Evolutionary conservation across 208 protist species (phyloP).

Genomic region (Leishmania guyanensis): DNA sequence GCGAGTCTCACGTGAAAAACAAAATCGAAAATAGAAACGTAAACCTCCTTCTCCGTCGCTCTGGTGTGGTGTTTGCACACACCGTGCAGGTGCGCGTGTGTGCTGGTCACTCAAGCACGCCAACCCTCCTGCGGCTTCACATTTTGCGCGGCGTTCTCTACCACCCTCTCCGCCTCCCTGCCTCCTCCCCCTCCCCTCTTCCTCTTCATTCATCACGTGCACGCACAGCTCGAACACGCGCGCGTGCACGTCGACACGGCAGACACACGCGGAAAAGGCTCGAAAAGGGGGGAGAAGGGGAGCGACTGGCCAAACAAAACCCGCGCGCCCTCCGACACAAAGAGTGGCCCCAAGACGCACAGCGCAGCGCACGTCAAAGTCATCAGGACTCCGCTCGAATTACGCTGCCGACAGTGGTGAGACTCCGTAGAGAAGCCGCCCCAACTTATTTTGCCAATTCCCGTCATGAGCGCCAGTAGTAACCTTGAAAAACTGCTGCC

Average conservation of each 20-base stretch:
- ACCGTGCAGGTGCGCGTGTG: background rate
- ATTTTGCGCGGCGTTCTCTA: background rate
- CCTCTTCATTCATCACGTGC: background rate
- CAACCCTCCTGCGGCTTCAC: background rate
- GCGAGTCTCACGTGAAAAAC: background rate
- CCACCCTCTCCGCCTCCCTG: background rate
- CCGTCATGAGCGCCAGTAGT: constrained; percentile 17
- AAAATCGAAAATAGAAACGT: background rate
- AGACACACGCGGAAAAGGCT: background rate
- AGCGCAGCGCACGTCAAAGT: background rate
- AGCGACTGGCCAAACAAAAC: background rate
- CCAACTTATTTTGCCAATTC: background rate
- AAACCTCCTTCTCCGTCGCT: background rate
- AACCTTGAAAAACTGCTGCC: constrained; percentile 53
- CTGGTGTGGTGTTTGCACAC: background rate
- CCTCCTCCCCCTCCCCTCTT: background rate
- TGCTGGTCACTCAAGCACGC: background rate
- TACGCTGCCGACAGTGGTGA: background rate
- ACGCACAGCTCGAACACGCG: background rate
- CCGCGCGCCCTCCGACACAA: background rate
- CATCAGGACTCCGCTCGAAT: background rate
- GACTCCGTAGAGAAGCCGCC: background rate
- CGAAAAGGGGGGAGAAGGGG: background rate
- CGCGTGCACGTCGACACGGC: background rate
- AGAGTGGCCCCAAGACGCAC: background rate